A percentile compares a stretch with the other conserved stretches of the same genome.
These are phyloP conservation scores for Boletus coccyginus DNA, from an alignment of 768 basidiomycete species.

Conservation along the genomic window DNA sequence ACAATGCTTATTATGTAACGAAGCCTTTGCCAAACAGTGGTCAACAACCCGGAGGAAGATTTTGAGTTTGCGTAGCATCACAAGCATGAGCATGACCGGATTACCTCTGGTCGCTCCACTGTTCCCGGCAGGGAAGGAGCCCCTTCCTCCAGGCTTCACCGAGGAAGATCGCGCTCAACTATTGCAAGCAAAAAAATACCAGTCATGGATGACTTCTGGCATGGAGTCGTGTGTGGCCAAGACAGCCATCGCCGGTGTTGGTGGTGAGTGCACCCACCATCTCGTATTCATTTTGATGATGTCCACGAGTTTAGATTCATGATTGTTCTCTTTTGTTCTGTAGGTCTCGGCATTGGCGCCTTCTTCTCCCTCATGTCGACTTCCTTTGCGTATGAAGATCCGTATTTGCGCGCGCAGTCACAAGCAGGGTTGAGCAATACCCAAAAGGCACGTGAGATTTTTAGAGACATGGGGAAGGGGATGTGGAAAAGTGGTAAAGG, in stretches of 20 bases:
- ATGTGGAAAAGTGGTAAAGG: constrained; percentile 91
- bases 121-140: constrained; percentile 84
- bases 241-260: constrained; percentile 74
- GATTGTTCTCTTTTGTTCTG: not conserved
- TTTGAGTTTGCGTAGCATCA: constrained; percentile 1
- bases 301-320: constrained; percentile 4
- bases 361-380: constrained; percentile 97
- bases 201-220: constrained; percentile 62
- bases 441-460: constrained; percentile 81
- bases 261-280: constrained; percentile 54
- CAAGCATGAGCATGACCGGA: constrained; percentile 13
- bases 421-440: constrained; percentile 54
- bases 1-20: not conserved
- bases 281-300: not conserved
- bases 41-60: constrained; percentile 14
- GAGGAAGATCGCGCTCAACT: constrained; percentile 73
- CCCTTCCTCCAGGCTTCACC: constrained; percentile 77
- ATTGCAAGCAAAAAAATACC: constrained; percentile 74
- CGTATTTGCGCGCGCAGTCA: constrained; percentile 65
- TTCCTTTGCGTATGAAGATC: constrained; percentile 94
- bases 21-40: constrained; percentile 13
- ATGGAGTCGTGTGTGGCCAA: constrained; percentile 90
- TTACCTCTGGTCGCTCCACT: constrained; percentile 59
- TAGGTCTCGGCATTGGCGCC: constrained; percentile 89
- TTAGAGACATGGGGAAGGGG: constrained; percentile 91